These are phyloP conservation scores for Aspergillus viridinutans DNA, from an alignment of 2,329 filamentous ascomycete species.

Conservation along the genomic window DNA sequence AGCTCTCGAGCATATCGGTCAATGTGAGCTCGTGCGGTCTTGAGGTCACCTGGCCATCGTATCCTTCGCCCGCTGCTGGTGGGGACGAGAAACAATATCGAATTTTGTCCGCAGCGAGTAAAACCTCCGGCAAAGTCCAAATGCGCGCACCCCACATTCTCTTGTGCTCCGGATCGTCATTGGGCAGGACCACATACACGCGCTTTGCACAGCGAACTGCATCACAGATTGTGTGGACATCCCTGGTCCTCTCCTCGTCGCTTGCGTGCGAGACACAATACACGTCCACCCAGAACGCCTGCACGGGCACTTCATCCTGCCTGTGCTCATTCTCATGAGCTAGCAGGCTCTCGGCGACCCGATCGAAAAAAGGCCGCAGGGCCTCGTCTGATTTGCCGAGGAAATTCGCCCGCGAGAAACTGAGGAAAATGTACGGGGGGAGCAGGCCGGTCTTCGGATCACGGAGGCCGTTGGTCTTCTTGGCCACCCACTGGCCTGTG, in stretches of 20 bases:
- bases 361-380: not conserved
- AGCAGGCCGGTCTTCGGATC: conserved; percentile 10
- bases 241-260: conserved; percentile 3
- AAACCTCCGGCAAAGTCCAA: conserved; percentile 12
- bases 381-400: conserved; percentile 1
- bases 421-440: conserved; percentile 13
- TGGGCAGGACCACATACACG: conserved; percentile 12
- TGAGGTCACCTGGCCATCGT: too few relatives aligned
- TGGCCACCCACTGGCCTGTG: conserved; percentile 4
- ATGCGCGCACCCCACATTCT: conserved; percentile 9
- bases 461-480: conserved; percentile 8
- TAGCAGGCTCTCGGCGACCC: not conserved
- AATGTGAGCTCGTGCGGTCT: conserved; percentile 1
- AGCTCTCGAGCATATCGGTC: conserved; percentile 13
- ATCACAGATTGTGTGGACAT: conserved; percentile 15
- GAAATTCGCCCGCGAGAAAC: conserved; percentile 12
- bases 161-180: conserved; percentile 1
- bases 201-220: conserved; percentile 12
- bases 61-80: too few relatives aligned
- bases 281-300: conserved; percentile 14
- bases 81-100: conserved; percentile 1
- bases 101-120: conserved; percentile 10
- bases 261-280: conserved; percentile 7
- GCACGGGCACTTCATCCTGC: conserved; percentile 1
- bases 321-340: conserved; percentile 4